Evolutionary conservation across 2,329 filamentous ascomycete genomes (phyloP).

Genomic region (Podosphaera aphanis): DNA sequence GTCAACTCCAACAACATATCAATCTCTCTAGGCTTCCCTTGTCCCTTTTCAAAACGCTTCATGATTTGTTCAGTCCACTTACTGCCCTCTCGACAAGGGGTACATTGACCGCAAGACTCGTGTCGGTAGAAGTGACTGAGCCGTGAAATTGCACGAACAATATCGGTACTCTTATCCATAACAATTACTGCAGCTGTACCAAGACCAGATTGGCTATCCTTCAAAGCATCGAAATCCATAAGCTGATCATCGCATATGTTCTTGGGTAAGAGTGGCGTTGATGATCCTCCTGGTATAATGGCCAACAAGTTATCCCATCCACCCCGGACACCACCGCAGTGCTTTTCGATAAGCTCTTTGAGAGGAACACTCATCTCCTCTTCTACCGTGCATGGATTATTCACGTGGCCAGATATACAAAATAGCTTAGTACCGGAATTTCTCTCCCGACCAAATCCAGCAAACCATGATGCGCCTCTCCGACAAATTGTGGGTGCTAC

Average conservation of each 20-base stretch:
- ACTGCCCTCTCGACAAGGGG: constrained; percentile 94
- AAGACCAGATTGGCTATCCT: constrained; percentile 91
- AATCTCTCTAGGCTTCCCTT: constrained; percentile 76
- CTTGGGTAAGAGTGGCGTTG: constrained; percentile 86
- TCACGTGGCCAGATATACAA: constrained; percentile 96
- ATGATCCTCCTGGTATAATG: constrained; percentile 87
- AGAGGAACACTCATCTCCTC: constrained; percentile 98
- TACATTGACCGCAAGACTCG: constrained; percentile 96
- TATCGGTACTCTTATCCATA: constrained; percentile 95
- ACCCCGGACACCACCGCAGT: constrained; percentile 88
- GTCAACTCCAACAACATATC: constrained; percentile 99
- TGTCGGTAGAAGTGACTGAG: constrained; percentile 95
- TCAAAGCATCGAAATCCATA: constrained; percentile 97
- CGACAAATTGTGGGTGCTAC: constrained; percentile 91
- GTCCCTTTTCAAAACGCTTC: constrained; percentile 80
- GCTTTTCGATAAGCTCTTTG: constrained; percentile 87
- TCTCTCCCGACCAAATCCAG: constrained; percentile 76
- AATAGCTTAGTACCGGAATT: constrained; percentile 96
- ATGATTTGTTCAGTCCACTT: constrained; percentile 99
- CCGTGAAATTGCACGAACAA: constrained; percentile 79
- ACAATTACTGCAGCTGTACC: constrained; percentile 95
- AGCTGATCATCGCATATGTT: constrained; percentile 76
- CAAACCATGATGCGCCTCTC: constrained; percentile 82
- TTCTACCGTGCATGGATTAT: constrained; percentile 93
- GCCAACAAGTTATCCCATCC: constrained; percentile 96